phyloP scores from a whole-genome alignment of 345 rosid species.

The Syzygium grande region DNA sequence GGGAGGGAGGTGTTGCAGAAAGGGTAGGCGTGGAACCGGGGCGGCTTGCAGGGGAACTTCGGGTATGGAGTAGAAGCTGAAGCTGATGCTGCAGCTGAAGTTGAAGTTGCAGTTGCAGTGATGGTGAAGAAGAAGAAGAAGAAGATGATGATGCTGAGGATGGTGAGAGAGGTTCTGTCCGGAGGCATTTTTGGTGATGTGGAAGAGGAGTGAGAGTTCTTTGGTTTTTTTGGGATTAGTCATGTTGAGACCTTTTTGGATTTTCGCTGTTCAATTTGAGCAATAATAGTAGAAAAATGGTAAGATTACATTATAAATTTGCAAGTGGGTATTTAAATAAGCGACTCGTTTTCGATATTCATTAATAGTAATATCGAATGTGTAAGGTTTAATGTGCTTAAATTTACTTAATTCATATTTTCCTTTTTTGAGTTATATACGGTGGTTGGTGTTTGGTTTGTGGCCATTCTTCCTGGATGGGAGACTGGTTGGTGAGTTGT shows the following conservation, averaged over 20 bases:
- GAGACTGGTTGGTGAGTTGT: not conserved
- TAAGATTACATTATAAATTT: not conserved
- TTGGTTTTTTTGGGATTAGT: not conserved
- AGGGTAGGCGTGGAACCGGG: slow-evolving; percentile 32
- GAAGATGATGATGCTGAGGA: not conserved
- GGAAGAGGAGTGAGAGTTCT: not conserved
- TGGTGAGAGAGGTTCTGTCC: not conserved
- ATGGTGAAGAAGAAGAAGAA: not conserved
- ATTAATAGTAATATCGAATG: not conserved
- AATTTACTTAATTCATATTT: not conserved
- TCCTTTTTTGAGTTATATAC: not conserved
- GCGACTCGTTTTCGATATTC: not conserved
- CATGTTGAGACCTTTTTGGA: not conserved
- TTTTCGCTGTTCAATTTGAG: not conserved
- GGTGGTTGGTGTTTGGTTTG: not conserved
- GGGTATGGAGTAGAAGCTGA: not conserved
- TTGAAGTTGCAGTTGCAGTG: not conserved
- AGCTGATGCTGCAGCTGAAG: not conserved
- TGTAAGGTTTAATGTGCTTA: rapidly evolving
- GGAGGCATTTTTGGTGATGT: not conserved
- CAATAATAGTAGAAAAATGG: not conserved
- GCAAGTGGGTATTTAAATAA: not conserved
- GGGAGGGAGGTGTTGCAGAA: slow-evolving; percentile 72
- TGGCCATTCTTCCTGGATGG: not conserved
- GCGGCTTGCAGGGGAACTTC: slow-evolving; percentile 53